Evolutionary conservation across 768 basidiomycete genomes (phyloP), one percentile per base, ranked within the genome.

Genomic region (Auricularia heimuer): DNA sequence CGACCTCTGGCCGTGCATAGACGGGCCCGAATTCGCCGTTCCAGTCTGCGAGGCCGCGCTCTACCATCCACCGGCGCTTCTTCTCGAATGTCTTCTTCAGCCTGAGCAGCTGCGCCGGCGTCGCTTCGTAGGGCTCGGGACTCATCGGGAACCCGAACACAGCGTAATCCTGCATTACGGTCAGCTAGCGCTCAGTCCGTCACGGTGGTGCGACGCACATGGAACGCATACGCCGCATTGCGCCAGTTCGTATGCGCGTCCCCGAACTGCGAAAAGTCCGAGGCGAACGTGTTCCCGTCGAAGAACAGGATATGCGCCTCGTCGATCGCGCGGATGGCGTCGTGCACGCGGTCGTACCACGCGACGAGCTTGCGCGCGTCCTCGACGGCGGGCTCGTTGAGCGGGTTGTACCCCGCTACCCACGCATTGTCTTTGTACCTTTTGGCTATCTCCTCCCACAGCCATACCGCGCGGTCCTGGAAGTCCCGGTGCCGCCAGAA

Each of bases 1-100:
- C 70, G 29, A 36, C 62, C 4, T 67, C 56, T 0, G 67, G 62
- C 65, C 68, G 14, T 62, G 66, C 66, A 63, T 76, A 76, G 33
- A 75, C 75, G 11, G 75, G 75, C 0, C 77, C 77, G 34, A 73
- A 77, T 66, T 76, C 75, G 29, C 75, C 76, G 61, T 73, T 68
- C 71, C 64, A 54, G 54, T 67, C 68, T 0, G 65, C 61, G 2
- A 61, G 16, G 11, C 63, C 36, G 51, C 45, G 51, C 47, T 71
- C 69, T 24, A 69, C 66, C 71, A 73, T 75, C 67, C 70, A 77
- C 44, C 71, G 71, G 51, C 71, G 68, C 67, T 77, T 77, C 11
- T 72, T 64, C 51, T 69, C 67, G 65, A 70, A 77, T 1, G 63
- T 65, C 54, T 64, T 64, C 63, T 65, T 44, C 21, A 72, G 62